Conservation (phyloP, 371 early-diverging fungal species). For the Mortierella sp. region DNA sequence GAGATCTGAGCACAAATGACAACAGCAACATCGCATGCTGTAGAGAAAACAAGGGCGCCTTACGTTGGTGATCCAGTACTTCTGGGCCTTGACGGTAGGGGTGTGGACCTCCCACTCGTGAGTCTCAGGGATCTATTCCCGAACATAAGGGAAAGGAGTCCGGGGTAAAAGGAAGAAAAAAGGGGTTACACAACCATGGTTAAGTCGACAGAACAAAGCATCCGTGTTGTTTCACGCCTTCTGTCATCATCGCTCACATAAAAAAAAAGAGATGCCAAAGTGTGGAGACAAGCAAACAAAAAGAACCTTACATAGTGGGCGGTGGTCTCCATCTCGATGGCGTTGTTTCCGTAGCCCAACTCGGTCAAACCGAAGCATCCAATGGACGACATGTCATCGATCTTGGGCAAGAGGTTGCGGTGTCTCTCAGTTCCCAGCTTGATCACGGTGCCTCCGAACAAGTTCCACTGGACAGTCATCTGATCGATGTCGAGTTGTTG, state of each 20-base stretch:
- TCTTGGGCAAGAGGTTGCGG: constrained; percentile 65
- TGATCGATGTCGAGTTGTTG: neutral
- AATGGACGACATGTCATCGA: constrained; percentile 69
- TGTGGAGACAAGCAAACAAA: neutral
- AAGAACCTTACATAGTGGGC: constrained; percentile 61
- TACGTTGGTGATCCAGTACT: constrained; percentile 82
- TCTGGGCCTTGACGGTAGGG: constrained; percentile 73
- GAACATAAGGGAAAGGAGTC: neutral
- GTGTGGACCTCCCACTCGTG: constrained; percentile 81
- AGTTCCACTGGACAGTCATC: constrained; percentile 67
- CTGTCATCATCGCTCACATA: neutral
- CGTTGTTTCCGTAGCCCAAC: constrained; percentile 83
- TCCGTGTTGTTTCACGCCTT: constrained; percentile 4
- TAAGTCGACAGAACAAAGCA: neutral
- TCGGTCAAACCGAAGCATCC: constrained; percentile 84
- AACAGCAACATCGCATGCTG: neutral
- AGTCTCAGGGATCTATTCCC: constrained; percentile 61
- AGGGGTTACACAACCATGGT: neutral
- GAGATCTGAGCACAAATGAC: constrained; percentile 4
- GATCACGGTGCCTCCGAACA: constrained; percentile 77
- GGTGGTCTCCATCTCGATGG: constrained; percentile 82
- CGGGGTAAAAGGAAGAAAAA: neutral
- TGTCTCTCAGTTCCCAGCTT: constrained; percentile 82
- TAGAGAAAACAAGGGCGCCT: neutral
- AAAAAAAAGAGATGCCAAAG: neutral